A percentile compares a stretch with the other conserved stretches of the same genome.
Evolutionary conservation across 306 rosid species (phyloP).

Genomic region (Cucurbita argyrosperma): DNA sequence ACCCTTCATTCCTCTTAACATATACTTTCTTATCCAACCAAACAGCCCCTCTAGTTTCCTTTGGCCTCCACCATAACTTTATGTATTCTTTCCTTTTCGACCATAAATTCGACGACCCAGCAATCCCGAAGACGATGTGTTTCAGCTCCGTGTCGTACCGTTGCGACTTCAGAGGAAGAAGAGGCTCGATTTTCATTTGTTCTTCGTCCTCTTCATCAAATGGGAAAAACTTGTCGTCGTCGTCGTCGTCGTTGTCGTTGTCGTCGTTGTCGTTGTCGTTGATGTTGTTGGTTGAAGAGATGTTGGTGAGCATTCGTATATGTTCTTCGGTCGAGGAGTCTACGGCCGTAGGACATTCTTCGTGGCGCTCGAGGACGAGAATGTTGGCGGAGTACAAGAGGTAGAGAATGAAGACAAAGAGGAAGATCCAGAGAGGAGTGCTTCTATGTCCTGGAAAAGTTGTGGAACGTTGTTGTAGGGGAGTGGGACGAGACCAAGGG

Average conservation of each 20-base stretch:
- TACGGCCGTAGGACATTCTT: constrained; percentile 20
- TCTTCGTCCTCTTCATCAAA: not conserved
- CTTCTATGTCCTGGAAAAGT: constrained; percentile 16
- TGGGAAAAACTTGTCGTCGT: not conserved
- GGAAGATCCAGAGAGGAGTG: constrained; percentile 38
- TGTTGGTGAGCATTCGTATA: constrained; percentile 17
- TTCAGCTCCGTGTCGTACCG: constrained; percentile 35
- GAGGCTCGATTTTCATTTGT: not conserved
- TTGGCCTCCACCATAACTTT: constrained; percentile 79
- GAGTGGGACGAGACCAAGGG: not conserved
- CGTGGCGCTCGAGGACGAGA: constrained; percentile 28
- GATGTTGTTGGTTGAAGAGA: constrained; percentile 7
- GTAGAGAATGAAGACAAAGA: constrained; percentile 25
- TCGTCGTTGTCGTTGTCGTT: not conserved
- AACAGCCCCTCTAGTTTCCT: constrained; percentile 63
- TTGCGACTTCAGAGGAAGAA: constrained; percentile 9
- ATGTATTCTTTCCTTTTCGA: constrained; percentile 59
- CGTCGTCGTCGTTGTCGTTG: not conserved
- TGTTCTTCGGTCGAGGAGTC: constrained; percentile 12
- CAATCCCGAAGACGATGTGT: constrained; percentile 75
- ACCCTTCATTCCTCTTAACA: constrained; percentile 17
- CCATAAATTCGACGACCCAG: constrained; percentile 70
- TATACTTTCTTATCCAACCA: constrained; percentile 54
- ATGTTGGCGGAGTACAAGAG: constrained; percentile 47
- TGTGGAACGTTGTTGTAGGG: constrained; percentile 13